A percentile compares a stretch with the other conserved stretches of the same genome.
Conservation (phyloP, 2,329 filamentous ascomycete genomes). For the Botrytis byssoidea region DNA sequence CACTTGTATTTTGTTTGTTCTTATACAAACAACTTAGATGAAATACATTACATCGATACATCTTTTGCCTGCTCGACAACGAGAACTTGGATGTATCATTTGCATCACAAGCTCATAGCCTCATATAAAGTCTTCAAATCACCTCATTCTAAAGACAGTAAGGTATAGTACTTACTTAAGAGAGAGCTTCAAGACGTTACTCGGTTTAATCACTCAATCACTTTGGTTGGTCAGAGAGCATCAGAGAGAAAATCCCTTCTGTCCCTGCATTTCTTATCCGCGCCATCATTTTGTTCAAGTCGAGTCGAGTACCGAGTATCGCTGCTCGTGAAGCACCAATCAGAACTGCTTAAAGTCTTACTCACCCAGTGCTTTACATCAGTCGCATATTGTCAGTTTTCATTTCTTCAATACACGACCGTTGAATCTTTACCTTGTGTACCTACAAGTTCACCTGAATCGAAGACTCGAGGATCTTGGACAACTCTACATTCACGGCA, state of each 20-base stretch:
- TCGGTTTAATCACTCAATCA: constrained; percentile 12
- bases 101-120: background rate
- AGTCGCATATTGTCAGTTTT: constrained; percentile 16
- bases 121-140: background rate
- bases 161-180: constrained; percentile 18
- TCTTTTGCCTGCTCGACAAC: constrained; percentile 4
- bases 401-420: constrained; percentile 12
- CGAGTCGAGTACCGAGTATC: constrained; percentile 18
- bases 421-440: constrained; percentile 9
- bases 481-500: background rate
- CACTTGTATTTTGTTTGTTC: background rate
- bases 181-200: constrained; percentile 1
- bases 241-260: background rate
- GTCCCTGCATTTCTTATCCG: constrained; percentile 19
- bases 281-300: constrained; percentile 10
- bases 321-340: constrained; percentile 17
- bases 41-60: background rate
- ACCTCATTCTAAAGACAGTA: constrained; percentile 14
- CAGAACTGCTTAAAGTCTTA: constrained; percentile 13
- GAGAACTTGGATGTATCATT: background rate
- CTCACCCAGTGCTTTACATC: constrained; percentile 14
- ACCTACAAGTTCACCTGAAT: constrained; percentile 5
- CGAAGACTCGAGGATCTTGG: constrained; percentile 6
- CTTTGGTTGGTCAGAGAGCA: constrained; percentile 12
- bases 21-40: background rate